phyloP scores from a whole-genome alignment of 2,329 filamentous ascomycete genomes.

The Diaporthe velutina region DNA sequence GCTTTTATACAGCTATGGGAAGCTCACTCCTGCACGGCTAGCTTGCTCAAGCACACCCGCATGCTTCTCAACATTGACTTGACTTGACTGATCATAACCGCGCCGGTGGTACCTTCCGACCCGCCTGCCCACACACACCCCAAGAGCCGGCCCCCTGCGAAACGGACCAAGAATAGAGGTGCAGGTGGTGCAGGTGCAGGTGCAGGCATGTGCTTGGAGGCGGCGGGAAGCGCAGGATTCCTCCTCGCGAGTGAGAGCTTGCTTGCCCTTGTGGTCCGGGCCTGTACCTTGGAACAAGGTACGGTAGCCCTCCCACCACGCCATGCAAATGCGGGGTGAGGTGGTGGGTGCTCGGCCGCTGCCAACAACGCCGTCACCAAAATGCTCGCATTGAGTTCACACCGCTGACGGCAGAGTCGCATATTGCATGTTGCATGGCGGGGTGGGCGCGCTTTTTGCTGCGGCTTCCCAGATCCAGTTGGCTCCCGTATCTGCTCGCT shows the following conservation, averaged over 20 bases:
- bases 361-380: conserved; percentile 14
- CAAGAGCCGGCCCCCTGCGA: conserved; percentile 12
- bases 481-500: conserved; percentile 11
- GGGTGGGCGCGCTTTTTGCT: neutral
- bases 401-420: conserved; percentile 28
- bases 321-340: conserved; percentile 27
- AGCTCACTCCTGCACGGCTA: conserved; percentile 25
- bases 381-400: conserved; percentile 11
- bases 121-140: neutral
- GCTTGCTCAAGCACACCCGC: conserved; percentile 13
- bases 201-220: conserved; percentile 16
- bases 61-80: conserved; percentile 1
- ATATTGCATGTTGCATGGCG: conserved; percentile 16
- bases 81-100: conserved; percentile 9
- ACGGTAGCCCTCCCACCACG: neutral
- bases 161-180: conserved; percentile 27
- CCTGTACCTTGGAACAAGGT: conserved; percentile 3
- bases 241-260: neutral
- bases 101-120: conserved; percentile 21
- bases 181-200: conserved; percentile 8
- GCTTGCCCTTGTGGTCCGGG: neutral
- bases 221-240: conserved; percentile 11
- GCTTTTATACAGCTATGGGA: conserved; percentile 21
- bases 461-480: conserved; percentile 21
- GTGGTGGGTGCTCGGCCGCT: conserved; percentile 25